These are phyloP conservation scores for Arabidopsis thaliana DNA, from an alignment of 345 rosid species.

Conservation along the genomic window DNA sequence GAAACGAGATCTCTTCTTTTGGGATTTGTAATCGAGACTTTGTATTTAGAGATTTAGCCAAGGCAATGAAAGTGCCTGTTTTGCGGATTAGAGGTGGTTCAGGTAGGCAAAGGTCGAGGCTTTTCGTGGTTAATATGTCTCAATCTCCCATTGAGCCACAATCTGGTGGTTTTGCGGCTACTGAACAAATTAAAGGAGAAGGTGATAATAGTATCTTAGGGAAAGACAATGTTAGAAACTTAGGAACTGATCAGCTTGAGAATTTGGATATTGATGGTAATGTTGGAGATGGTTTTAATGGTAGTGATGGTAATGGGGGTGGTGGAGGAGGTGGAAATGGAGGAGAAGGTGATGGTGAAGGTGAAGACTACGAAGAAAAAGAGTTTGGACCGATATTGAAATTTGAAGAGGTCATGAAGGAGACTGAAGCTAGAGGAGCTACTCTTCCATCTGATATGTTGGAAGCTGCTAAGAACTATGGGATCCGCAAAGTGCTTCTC, in stretches of 20 bases:
- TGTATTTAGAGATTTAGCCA: slow-evolving; percentile 24
- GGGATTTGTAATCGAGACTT: slow-evolving; percentile 42
- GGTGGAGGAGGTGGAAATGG: slow-evolving; percentile 55
- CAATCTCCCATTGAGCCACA: slow-evolving; percentile 50
- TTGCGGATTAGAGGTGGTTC: slow-evolving; percentile 34
- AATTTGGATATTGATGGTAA: slow-evolving; percentile 42
- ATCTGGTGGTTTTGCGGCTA: slow-evolving; percentile 34
- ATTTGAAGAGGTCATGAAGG: slow-evolving; percentile 76
- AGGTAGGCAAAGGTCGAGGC: slow-evolving; percentile 47
- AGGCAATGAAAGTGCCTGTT: slow-evolving; percentile 43
- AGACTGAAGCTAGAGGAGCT: slow-evolving; percentile 70
- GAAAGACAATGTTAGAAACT: slow-evolving; percentile 38
- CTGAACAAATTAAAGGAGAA: slow-evolving; percentile 27
- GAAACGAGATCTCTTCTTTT: slow-evolving; percentile 40
- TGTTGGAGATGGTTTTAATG: slow-evolving; percentile 47
- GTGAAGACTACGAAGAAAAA: slow-evolving; percentile 60
- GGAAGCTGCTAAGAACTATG: slow-evolving; percentile 75
- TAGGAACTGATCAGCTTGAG: slow-evolving; percentile 34
- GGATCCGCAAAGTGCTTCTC: slow-evolving; percentile 73
- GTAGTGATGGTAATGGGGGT: slow-evolving; percentile 52
- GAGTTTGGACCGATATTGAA: slow-evolving; percentile 84
- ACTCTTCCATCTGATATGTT: slow-evolving; percentile 81
- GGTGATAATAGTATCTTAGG: slow-evolving; percentile 28
- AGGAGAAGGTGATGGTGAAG: slow-evolving; percentile 47
- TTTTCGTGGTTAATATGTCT: slow-evolving; percentile 50